Base-by-base conservation (phyloP, 441 rosid species). In the Macaranga tanarius region DNA sequence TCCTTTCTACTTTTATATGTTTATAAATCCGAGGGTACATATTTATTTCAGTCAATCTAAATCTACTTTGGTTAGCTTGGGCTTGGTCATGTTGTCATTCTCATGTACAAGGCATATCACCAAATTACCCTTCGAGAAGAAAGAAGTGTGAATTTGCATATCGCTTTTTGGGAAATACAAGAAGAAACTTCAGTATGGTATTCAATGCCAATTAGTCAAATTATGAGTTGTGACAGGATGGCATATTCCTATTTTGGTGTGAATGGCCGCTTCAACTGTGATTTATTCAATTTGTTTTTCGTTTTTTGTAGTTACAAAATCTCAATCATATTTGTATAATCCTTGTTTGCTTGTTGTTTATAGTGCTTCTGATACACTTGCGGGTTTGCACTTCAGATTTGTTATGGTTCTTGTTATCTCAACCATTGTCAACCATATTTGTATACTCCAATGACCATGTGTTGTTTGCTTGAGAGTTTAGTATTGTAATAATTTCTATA, bases 81-180 rank as follows among this genome's bases (percentile, higher is more conserved):
- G 6, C 23, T 51, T 65, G 62, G 62, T 76, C 69, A 6, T 64
- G 10, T 31, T 55, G 57, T 62, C 62, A 57, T 70, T 65, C 11
- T 58, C 71, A 47, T 62, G 47, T 19, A 10, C 20, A 20, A 34
- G 2, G 20, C 40, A 5, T 8, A 0, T 34, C 12, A 22, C 20
- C 4, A 3, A 42, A 15, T 31, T 20, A 44, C 57, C 40, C 16
- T 13, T 13, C 20, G 58, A 62, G 16, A 22, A 45, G 54, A 23
- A 23, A n/a, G 34, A 25, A 25, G 9, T 23, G 72, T 20, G 72
- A 60, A 51, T 34, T 60, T 15, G 31, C 50, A 31, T 4, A 42
- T 60, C 54, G 16, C 55, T 17, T 51, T 51, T 19, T 34, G 38
- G 38, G 38, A 34, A 34, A 34, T 34, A 34, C 38, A 40, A 10